Evolutionary conservation across 75 land plant genomes (phyloP).

Genomic region (Selaginella moellendorffii): DNA sequence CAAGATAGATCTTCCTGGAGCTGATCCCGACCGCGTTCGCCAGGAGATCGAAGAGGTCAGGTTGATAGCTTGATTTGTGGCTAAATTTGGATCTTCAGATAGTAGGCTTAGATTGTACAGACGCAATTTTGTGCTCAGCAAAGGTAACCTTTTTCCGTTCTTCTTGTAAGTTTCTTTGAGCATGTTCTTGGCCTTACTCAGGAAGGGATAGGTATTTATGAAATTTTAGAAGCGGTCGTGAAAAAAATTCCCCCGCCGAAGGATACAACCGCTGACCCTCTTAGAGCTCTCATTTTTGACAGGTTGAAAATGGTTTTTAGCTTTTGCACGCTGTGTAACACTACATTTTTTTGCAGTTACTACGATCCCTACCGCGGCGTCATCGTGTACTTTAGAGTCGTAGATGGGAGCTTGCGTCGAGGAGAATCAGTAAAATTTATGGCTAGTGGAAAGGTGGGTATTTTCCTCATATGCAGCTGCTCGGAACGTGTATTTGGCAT

Average conservation of each 20-base stretch:
- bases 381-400: constrained; percentile 86
- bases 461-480: not conserved
- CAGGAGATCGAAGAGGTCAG: constrained; percentile 90
- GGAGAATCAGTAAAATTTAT: constrained; percentile 78
- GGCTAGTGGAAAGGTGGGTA: constrained; percentile 89
- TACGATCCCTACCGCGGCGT: constrained; percentile 96
- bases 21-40: constrained; percentile 79
- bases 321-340: not conserved
- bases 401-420: constrained; percentile 87
- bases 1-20: constrained; percentile 98
- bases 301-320: constrained; percentile 22
- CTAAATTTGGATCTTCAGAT: constrained; percentile 36
- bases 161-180: not conserved
- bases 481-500: not conserved
- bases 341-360: constrained; percentile 37
- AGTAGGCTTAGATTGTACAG: constrained; percentile 75
- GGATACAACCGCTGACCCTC: constrained; percentile 54
- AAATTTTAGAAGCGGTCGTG: constrained; percentile 78
- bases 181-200: constrained; percentile 10
- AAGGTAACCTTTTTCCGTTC: constrained; percentile 39
- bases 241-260: constrained; percentile 66
- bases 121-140: constrained; percentile 90
- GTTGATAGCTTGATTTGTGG: no score
- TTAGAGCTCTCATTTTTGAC: constrained; percentile 96
- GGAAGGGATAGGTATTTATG: constrained; percentile 86